Evolutionary conservation across 257 asterid genomes (phyloP).

Genomic region (Handroanthus guayacan): DNA sequence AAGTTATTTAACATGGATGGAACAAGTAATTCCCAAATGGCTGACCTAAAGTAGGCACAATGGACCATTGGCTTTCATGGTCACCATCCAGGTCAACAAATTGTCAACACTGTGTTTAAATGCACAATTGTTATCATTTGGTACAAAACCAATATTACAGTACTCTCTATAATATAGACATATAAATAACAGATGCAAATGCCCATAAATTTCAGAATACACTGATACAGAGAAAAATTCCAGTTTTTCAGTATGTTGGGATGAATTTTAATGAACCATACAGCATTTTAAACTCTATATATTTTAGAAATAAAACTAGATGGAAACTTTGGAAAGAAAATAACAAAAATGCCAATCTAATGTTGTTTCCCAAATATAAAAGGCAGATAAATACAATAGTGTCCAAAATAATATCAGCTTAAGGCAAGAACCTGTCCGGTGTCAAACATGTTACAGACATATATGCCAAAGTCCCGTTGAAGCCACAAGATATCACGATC

Average conservation of each 20-base stretch:
- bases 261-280: slow-evolving; percentile 9
- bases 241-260: neutral
- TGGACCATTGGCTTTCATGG: neutral
- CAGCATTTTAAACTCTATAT: neutral
- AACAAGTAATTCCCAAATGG: neutral
- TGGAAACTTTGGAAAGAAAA: slow-evolving; percentile 6
- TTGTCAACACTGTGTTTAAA: neutral
- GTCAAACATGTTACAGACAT: slow-evolving; percentile 96
- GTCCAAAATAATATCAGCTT: slow-evolving; percentile 19
- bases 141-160: neutral
- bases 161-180: neutral
- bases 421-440: slow-evolving; percentile 88
- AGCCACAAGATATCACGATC: slow-evolving; percentile 93
- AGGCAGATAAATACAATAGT: slow-evolving; percentile 15
- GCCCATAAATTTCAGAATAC: neutral
- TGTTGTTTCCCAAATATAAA: neutral
- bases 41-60: slow-evolving; percentile 5
- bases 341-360: neutral
- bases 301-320: neutral
- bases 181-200: neutral
- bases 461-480: slow-evolving; percentile 94
- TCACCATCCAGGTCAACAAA: slow-evolving; percentile 13
- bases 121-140: neutral
- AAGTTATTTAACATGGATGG: too few species aligned
- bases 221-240: slow-evolving; percentile 1